Percentiles rank a stretch among this genome's conserved stretches.
Conservation (phyloP, 148 eudicot species). For the Camellia sinensis region DNA sequence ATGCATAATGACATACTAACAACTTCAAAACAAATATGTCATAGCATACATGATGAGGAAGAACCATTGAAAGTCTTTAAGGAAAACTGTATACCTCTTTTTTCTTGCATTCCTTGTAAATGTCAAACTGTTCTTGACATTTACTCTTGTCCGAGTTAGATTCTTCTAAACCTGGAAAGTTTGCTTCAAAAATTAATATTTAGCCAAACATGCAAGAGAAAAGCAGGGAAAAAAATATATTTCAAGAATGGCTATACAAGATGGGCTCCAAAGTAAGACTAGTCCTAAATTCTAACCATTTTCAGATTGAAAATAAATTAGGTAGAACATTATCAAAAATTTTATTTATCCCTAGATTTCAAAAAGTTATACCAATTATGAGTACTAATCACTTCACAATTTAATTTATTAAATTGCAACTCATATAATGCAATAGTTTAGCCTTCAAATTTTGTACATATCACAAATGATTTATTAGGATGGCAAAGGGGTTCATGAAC, state of each 20-base stretch:
- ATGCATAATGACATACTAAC: background rate
- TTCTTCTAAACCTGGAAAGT: conserved; percentile 72
- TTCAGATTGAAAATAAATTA: background rate
- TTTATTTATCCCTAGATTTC: too few species aligned
- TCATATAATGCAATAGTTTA: too few species aligned
- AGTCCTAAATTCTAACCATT: background rate
- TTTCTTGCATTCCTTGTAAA: conserved; percentile 97
- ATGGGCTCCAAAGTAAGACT: background rate
- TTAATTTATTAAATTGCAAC: too few species aligned
- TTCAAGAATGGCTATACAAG: background rate
- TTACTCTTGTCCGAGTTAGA: conserved; percentile 71
- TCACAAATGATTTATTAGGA: too few species aligned
- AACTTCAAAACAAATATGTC: background rate
- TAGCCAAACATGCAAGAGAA: background rate
- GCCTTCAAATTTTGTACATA: too few species aligned
- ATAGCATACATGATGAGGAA: background rate
- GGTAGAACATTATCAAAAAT: background rate
- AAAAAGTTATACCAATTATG: too few species aligned
- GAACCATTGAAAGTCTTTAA: background rate
- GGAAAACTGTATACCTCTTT: conserved; percentile 57
- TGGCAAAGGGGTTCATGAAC: too few species aligned
- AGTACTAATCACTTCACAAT: too few species aligned
- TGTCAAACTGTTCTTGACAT: conserved; percentile 91
- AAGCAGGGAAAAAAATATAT: background rate
- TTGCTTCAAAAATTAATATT: background rate